phyloP scores from a whole-genome alignment of 768 basidiomycete species.

The Russula ochroleuca region DNA sequence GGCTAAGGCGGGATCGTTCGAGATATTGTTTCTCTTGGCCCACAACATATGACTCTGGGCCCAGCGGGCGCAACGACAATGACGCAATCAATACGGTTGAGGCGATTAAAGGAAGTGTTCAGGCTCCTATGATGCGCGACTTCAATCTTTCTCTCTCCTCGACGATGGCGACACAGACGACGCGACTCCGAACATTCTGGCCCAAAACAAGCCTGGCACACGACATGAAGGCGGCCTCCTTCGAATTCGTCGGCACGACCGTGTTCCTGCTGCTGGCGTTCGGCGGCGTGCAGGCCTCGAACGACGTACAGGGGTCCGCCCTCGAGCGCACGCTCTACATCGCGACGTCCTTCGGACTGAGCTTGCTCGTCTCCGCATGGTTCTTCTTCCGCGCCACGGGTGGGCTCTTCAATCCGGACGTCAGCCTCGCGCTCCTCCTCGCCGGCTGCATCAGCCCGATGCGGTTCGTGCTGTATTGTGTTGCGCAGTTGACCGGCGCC shows the following conservation, averaged over 20 bases:
- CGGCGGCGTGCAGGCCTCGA: conserved; percentile 58
- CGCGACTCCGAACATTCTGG: conserved; percentile 27
- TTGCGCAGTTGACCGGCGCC: conserved; percentile 59
- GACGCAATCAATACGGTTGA: neutral
- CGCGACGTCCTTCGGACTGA: conserved; percentile 56
- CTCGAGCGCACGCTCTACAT: conserved; percentile 51
- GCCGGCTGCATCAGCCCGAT: conserved; percentile 51
- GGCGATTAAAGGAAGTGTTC: too few species aligned
- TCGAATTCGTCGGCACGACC: conserved; percentile 57
- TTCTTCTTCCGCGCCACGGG: conserved; percentile 62
- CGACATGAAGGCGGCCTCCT: conserved; percentile 47
- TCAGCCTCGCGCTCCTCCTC: conserved; percentile 56
- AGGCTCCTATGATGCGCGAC: too few species aligned
- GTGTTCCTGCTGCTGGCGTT: conserved; percentile 63
- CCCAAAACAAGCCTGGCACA: conserved; percentile 30
- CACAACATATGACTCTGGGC: too few species aligned
- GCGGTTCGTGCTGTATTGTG: conserved; percentile 53
- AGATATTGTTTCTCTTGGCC: too few species aligned
- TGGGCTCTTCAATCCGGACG: conserved; percentile 62
- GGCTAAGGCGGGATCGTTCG: too few species aligned
- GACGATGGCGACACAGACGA: neutral
- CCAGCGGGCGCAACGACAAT: neutral
- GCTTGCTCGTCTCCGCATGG: conserved; percentile 61
- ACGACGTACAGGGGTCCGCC: conserved; percentile 33
- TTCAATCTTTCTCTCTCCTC: too few species aligned